Base-by-base conservation (phyloP, 257 asterid species). In the Nicotiana undulata region DNA sequence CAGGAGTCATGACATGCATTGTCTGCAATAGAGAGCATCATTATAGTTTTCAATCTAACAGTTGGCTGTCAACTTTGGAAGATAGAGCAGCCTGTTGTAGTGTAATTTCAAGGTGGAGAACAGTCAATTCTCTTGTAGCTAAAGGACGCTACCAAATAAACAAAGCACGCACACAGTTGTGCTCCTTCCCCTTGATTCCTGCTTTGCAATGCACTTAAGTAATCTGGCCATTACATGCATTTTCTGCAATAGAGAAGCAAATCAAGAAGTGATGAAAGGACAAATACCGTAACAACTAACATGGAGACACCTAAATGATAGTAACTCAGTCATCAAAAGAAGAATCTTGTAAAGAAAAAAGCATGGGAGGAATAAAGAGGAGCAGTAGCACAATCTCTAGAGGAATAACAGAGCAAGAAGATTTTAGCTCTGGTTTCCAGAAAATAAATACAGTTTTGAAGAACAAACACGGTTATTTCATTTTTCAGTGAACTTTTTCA, bases 131-230 rank as follows among this genome's bases (percentile, higher is more conserved):
- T 77, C 22, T 18, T 58, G 20, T 31, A 16, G 58, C 58, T 64
- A 65, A 32, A 32, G 74, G 66, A 84, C 46, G 16, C 9, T 17
- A 92, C 98, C 94, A 93, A 87, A 87, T 92, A 93, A 93, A 80
- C 98, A 93, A n/a, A 93, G 94, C 74, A 93, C 98, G 80, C 1
- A 26, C 28, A 92, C 76, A 26, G 97, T 93, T 58, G 98, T 93
- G 91, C 98, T 93, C 87, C 98, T 85, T 87, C 98, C 98, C 59
- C 98, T 89, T 46, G 3, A 31, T 32, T 34, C 98, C 98, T 8
- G 97, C 98, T 91, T 93, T 92, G 86, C 97, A 92, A 87, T 93
- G 97, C 46, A 93, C 98, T 67, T 93, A 90, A 0, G 96, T 93
- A 70, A 91, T 90, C 63, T 77, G 91, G 22, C 96, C 94, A 80